Percentiles rank a stretch among this genome's conserved stretches.
These are phyloP conservation scores for Cytospora mali DNA, from an alignment of 2,329 filamentous ascomycete species.

Conservation along the genomic window DNA sequence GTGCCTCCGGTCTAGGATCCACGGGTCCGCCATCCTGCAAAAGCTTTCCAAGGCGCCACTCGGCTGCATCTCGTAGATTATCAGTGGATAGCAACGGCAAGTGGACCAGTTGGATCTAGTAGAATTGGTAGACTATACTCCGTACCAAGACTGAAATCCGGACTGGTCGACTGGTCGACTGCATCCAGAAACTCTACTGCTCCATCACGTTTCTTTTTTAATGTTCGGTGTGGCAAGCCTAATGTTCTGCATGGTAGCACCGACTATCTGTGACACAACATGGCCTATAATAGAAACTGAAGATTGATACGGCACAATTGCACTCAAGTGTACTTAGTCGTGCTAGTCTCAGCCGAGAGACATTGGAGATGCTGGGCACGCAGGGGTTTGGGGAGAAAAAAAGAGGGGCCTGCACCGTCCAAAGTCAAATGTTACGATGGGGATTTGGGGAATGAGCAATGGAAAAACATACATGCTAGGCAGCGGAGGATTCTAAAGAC, in stretches of 20 bases:
- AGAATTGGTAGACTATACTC: no score
- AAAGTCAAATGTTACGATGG: not conserved
- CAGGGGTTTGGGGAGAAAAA: conserved; percentile 5
- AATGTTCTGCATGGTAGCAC: not conserved
- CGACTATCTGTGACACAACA: not conserved
- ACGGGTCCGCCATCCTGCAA: conserved; percentile 13
- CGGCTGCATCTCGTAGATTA: not conserved
- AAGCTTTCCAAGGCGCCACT: conserved; percentile 10
- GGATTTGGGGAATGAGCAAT: conserved; percentile 8
- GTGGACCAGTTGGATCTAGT: not conserved
- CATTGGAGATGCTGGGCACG: not conserved
- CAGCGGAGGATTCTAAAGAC: not conserved
- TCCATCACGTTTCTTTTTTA: not conserved
- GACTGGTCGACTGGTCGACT: not conserved
- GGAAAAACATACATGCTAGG: no score
- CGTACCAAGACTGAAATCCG: not conserved
- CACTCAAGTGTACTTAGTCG: no score
- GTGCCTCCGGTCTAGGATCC: conserved; percentile 12
- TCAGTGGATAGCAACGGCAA: not conserved
- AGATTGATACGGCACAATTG: not conserved
- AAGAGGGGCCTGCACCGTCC: conserved; percentile 7
- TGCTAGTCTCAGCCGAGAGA: not conserved
- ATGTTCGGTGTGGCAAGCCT: not conserved
- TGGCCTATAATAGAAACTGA: not conserved
- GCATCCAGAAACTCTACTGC: not conserved